Evolutionary conservation across 2,329 filamentous ascomycete species (phyloP), one percentile per base, ranked within the genome.

Genomic region (Thelonectria rubi): DNA sequence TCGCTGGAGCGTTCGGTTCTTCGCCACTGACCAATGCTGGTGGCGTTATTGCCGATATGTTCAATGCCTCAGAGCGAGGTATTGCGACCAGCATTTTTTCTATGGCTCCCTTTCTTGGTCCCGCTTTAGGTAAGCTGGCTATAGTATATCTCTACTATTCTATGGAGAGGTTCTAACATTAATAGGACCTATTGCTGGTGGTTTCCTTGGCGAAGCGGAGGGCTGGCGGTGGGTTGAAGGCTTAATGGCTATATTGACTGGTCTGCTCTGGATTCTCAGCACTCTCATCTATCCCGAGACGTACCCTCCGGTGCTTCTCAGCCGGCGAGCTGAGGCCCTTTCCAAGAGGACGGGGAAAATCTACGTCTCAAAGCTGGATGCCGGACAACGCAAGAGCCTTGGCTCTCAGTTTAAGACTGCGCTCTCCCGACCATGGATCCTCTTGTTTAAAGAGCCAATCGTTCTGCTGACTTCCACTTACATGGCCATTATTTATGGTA

Each of bases 151-250:
- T 20, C 14, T 2, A 46, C 18, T 11, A 9, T 7, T 40, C 37
- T 40, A 40, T 5, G 12, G 14, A 55, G 30, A 77, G 77, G 87
- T 3, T n/a, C n/a, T n/a, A n/a, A n/a, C n/a, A n/a, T n/a, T n/a
- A n/a, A n/a, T n/a, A n/a, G n/a, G n/a, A n/a, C 88, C 88, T 0
- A 86, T 90, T 58, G 81, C 84, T 15, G 86, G 86, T 65, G 87
- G 87, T 0, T 91, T 89, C 73, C 75, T 90, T 2, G 85, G 84
- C 2, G 80, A 88, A 76, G 78, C 81, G 2, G 78, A 79, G 9
- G 87, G 87, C 9, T 89, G 88, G 88, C 78, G 86, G 69, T 90
- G 88, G 88, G 82, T 90, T 11, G 81, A 86, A 73, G 87, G 86
- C 1, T 75, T 91, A 50, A 82, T 88, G 71, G 82, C 84, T 52